Evolutionary conservation across 192 early-diverging fungal genomes (phyloP), one percentile per base, ranked within the genome.

Genomic region (Coemansia sp.): DNA sequence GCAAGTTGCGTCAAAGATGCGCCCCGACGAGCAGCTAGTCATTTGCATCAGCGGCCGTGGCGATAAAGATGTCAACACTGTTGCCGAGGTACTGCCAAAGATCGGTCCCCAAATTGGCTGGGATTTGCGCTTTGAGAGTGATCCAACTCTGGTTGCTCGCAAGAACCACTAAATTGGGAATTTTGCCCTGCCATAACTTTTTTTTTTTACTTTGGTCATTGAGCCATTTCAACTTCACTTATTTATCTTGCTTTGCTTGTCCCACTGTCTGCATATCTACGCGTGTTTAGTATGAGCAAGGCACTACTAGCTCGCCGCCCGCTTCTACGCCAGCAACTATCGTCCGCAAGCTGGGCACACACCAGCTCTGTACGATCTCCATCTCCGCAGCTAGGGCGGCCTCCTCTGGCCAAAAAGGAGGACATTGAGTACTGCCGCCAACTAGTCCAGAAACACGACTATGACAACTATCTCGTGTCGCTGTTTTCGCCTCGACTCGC

Each of bases 21-120:
- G 71, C 16, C 80, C 86, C 63, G 92, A 93, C 64, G 77, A 92
- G 84, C 89, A 92, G 71, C 82, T 99, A 50, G 86, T 98, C 14
- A 87, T 99, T 40, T 95, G 93, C 65, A 73, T 99, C 37, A 90
- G 88, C 68, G 95, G 97, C 34, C 86, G 97, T 38, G 97, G 97
- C 60, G 97, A 99, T 85, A 99, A 98, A 85, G 97, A 99, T 73
- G 93, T 99, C 67, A 78, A 91, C 65, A 92, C 93, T 13, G 95
- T 99, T 35, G 91, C 90, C 6, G 94, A 96, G 77, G 88, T 88
- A 11, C 79, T 99, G 63, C 95, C 97, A 10, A 92, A 83, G 62
- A 83, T 96, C 60, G 95, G 96, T 20, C 92, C 92, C 9, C 80
- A 90, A 77, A 99, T 99, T 74, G 94, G 89, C 50, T 62, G 95